phyloP scores from a whole-genome alignment of 345 rosid species.

The Raphanus sativus region DNA sequence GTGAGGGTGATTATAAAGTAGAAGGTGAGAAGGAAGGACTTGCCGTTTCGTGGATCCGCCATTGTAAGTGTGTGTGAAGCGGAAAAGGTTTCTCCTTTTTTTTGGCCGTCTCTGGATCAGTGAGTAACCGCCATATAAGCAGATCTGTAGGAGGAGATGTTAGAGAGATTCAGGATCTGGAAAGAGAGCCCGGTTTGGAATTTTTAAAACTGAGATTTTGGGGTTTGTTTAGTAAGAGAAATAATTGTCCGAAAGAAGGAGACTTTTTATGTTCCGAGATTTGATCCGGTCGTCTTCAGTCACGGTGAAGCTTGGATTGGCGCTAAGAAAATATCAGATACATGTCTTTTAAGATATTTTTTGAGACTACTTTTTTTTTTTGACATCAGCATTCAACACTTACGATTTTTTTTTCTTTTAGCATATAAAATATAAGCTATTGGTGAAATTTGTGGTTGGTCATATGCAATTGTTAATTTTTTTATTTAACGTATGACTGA shows the following conservation, averaged over 20 bases:
- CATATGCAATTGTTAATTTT: neutral
- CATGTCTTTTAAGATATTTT: neutral
- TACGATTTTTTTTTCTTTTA: neutral
- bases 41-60: constrained; percentile 62
- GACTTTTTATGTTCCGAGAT: constrained; percentile 14
- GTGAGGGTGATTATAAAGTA: constrained; percentile 7
- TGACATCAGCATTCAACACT: neutral
- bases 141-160: constrained; percentile 26
- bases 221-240: neutral
- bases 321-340: neutral
- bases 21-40: constrained; percentile 45
- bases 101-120: constrained; percentile 28
- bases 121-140: constrained; percentile 33
- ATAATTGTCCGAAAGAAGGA: neutral
- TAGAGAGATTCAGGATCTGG: constrained; percentile 35
- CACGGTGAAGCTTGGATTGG: constrained; percentile 12
- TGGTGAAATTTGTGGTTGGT: neutral
- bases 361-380: neutral
- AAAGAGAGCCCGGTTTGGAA: constrained; percentile 22
- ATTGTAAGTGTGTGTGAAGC: constrained; percentile 22
- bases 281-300: constrained; percentile 27
- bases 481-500: neutral
- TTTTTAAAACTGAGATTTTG: constrained; percentile 14
- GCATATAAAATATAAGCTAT: neutral
- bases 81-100: neutral